A percentile compares a stretch with the other conserved stretches of the same genome.
These are phyloP conservation scores for Helichrysum umbraculigerum DNA, from an alignment of 129 eudicot species.

Conservation along the genomic window DNA sequence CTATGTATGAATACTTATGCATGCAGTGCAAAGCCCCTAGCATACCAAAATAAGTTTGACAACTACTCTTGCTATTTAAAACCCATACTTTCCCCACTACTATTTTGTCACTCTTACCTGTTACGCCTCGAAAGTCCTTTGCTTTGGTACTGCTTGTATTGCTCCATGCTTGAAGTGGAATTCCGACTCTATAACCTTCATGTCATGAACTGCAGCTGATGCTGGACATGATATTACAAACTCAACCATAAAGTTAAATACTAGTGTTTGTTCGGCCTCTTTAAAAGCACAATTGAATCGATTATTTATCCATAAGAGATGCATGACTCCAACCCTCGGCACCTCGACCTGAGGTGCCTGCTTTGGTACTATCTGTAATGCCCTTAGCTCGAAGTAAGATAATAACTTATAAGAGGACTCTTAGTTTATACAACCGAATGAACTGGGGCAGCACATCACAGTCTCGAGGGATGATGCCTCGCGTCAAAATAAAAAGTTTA, in stretches of 20 bases:
- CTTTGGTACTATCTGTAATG: no score
- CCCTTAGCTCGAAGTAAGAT: neutral
- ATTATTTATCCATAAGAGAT: neutral
- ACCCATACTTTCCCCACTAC: neutral
- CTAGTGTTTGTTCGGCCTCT: neutral
- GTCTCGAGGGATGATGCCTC: neutral
- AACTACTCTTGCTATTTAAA: neutral
- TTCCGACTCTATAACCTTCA: neutral
- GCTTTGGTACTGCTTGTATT: neutral
- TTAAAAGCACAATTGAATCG: neutral
- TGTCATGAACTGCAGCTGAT: neutral
- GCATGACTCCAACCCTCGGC: no score
- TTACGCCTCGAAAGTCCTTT: neutral
- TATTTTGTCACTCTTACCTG: neutral
- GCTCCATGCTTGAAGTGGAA: neutral
- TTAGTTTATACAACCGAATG: no score
- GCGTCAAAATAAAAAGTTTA: neutral
- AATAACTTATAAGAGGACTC: neutral
- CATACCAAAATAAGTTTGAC: neutral
- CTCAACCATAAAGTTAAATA: neutral
- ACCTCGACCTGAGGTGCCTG: no score
- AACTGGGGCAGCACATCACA: neutral
- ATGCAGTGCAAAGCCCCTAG: neutral
- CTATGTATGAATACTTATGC: neutral
- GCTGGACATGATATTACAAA: neutral